Base-by-base conservation (phyloP, 345 rosid species). In the Citrus cavaleriei region DNA sequence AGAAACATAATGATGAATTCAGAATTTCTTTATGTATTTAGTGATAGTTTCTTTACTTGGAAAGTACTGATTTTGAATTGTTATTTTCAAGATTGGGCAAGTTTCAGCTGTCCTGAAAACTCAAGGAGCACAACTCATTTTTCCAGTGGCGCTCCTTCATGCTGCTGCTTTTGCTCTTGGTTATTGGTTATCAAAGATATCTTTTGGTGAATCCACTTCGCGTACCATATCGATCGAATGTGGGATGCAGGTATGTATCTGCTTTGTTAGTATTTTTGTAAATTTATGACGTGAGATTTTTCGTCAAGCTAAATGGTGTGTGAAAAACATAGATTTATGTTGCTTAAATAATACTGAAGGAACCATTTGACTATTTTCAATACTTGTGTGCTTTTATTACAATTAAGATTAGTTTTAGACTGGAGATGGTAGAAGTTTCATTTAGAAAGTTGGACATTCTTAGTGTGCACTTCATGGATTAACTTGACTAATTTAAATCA, bases 171-270 rank as follows among this genome's bases (percentile, higher is more conserved):
- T 96, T 85, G 90, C 94, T 75, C 68, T 96, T 70, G 98, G 98
- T 73, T 96, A 93, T 77, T 92, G 93, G 94, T 4, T 92, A 72
- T 94, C 97, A 24, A 93, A 86, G 86, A 2, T 88, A 70, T 91
- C 95, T 18, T 96, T 96, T 62, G 97, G 99, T 66, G 98, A 93
- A 89, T 96, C 99, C 76, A 96, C 99, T 63, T 96, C 97, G 10
- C 96, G 99, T 3, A 96, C 99, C 79, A 96, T 96, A 77, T 93
- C 98, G 71, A 96, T 96, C 54, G 99, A 96, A 77, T 93, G 98
- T 74, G 98, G 98, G 76, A 96, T 93, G 99, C 98, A 96, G 91
- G 99, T 91, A 86, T 66, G 55, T 1, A 2, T 72, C 74, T 73
- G 49, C 25, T 27, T 67, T 40, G 67, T 55, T 27, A 55, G 28